Base-by-base conservation (phyloP, 495 filamentous ascomycete genomes). In the Lindgomyces ingoldianus region DNA sequence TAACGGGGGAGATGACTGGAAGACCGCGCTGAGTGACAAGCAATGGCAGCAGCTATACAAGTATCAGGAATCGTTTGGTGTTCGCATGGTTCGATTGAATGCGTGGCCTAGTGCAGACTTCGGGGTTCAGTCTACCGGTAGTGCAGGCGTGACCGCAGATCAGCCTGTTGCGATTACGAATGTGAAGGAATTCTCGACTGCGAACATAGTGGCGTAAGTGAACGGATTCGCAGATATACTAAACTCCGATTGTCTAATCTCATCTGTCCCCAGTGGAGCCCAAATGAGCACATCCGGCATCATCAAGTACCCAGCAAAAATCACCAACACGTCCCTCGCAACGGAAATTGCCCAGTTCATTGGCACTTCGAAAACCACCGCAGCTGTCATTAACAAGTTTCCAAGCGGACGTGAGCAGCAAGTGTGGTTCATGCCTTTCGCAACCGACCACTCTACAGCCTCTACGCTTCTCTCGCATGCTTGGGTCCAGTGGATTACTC, bases 11-110 rank as follows among this genome's bases (percentile, higher is more conserved):
- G 30, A 56, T 14, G 76, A 79, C 4, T 86, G 72, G 73, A 72
- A 74, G 39, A 84, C 78, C 64, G 84, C 79, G 18, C 42, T 87
- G 69, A 85, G 80, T 2, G 70, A 76, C 2, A 81, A 78, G 30
- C 83, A 86, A 73, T 85, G 83, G 84, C 74, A 80, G 45, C 71
- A 79, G 62, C 64, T 87, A 4, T 86, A 84, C 65, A 74, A 76
- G 25, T 87, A 87, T 61, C 84, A 86, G 72, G 76, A 78, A 2
- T 71, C 69, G 19, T 87, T 83, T 59, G 78, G 81, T 12, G 79
- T 85, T 1, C 78, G 84, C 24, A 81, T 87, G 81, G 83, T 86
- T 24, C 80, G 84, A 55, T 74, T 85, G n/a, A 83, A 85, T 73
- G 80, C 79, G 10, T 85, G 75, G 56, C 84, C 84, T 2, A 78